Evolutionary conservation across 1,284 basidiomycete species (phyloP), one percentile per base, ranked within the genome.

Genomic region (Leccinum solheimii): DNA sequence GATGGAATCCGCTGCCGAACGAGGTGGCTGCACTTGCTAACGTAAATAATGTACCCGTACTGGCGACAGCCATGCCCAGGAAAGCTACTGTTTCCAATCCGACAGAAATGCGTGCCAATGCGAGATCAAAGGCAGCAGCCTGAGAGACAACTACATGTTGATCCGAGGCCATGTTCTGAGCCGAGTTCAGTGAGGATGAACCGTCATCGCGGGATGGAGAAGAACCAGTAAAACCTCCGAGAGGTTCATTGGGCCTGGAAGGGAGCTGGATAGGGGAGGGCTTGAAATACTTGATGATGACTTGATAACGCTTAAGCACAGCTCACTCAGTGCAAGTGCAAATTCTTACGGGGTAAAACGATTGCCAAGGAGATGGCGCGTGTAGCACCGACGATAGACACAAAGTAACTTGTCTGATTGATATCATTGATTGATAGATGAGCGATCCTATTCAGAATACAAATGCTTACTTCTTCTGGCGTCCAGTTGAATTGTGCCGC

Each of bases 391-490:
- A 87, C 69, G 6, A 85, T 64, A 57, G 86, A 90, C 56, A 94
- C 75, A 78, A 83, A 94, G 65, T 94, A 94, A 8, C 91, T 92
- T 13, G 91, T 75, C 89, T 94, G 64, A 16, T 57, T 55, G 13
- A 61, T n/a, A 16, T 40, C 14, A 36, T 72, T 32, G 64, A 36
- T 72, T 32, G 64, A 53, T 30, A 32, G 49, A 49, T 6, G 11
- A 52, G 34, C 13, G 16, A 36, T 54, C 9, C 11, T 19, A 16
- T 30, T 48, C 16, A 14, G 26, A 26, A 21, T 16, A n/a, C 27
- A 51, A 30, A 61, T 26, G 75, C 83, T 63, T 66, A 91, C 90
- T 69, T 81, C 80, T 73, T 90, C 85, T 5, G 90, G 81, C n/a
- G 78, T 82, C 93, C 92, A 95, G 1, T 82, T 81, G 69, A 89